Evolutionary conservation across 345 rosid species (phyloP).

Genomic region (Punica granatum): DNA sequence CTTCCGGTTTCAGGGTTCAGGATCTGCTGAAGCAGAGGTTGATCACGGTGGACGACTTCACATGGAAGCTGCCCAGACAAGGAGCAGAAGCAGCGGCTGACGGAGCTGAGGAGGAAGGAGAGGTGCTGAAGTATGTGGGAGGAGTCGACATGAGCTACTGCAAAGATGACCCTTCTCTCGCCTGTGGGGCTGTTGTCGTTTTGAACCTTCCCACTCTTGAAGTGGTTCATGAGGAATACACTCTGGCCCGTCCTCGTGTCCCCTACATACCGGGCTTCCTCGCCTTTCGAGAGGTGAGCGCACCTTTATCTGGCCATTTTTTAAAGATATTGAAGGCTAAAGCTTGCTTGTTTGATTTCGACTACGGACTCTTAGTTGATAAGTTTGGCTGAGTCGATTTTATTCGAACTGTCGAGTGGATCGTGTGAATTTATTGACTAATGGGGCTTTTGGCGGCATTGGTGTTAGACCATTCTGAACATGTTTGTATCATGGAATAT

Average conservation of each 20-base stretch:
- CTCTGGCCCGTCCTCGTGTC: constrained; percentile 35
- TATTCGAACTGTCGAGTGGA: background rate
- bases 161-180: constrained; percentile 58
- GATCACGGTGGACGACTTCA: constrained; percentile 54
- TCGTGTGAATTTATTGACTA: background rate
- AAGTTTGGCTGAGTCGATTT: background rate
- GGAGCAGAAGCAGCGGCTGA: background rate
- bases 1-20: constrained; percentile 40
- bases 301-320: background rate
- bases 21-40: constrained; percentile 48
- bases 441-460: background rate
- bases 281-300: constrained; percentile 75
- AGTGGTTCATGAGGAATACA: constrained; percentile 47
- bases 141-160: constrained; percentile 88
- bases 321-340: background rate
- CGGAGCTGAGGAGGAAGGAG: constrained; percentile 13
- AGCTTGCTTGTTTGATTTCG: background rate
- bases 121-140: constrained; percentile 60
- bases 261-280: constrained; percentile 86
- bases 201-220: constrained; percentile 40
- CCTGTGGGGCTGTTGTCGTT: constrained; percentile 70
- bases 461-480: background rate
- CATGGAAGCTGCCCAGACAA: constrained; percentile 40
- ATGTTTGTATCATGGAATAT: background rate
- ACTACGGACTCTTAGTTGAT: background rate